Evolutionary conservation across 75 land plant genomes (phyloP).

Genomic region (Cunninghamia lanceolata): DNA sequence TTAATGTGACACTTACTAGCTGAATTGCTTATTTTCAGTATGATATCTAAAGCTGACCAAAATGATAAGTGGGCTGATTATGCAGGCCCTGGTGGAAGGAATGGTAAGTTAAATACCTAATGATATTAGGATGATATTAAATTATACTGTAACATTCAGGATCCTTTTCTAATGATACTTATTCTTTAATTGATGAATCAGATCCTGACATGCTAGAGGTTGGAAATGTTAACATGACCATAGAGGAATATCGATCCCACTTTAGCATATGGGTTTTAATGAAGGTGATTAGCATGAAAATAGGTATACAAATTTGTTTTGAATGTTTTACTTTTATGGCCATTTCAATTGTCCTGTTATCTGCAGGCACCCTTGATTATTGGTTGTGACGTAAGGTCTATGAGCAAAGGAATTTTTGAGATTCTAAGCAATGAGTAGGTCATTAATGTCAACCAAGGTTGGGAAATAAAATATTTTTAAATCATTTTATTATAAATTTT

Average conservation of each 20-base stretch:
- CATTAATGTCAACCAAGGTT: slow-evolving; percentile 90
- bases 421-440: slow-evolving; percentile 74
- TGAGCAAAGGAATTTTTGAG: slow-evolving; percentile 43
- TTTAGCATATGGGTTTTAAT: slow-evolving; percentile 88
- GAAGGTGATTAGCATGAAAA: slow-evolving; percentile 43
- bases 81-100: slow-evolving; percentile 86
- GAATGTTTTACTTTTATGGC: not conserved
- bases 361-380: slow-evolving; percentile 82
- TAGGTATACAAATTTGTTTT: not conserved
- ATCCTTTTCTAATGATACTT: not conserved
- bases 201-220: slow-evolving; percentile 98
- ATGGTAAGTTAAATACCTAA: slow-evolving; percentile 36
- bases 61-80: slow-evolving; percentile 71
- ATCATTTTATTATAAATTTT: not conserved
- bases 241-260: slow-evolving; percentile 74
- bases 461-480: not conserved
- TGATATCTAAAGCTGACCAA: slow-evolving; percentile 56
- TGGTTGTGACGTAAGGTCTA: slow-evolving; percentile 82
- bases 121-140: not conserved
- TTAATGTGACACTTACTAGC: no score
- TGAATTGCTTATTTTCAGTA: slow-evolving; percentile 23
- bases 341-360: not conserved
- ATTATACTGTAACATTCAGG: no score
- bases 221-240: slow-evolving; percentile 89
- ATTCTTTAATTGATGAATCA: slow-evolving; percentile 18